Conservation (phyloP, 345 rosid genomes). For the Odontarrhena argentea region DNA sequence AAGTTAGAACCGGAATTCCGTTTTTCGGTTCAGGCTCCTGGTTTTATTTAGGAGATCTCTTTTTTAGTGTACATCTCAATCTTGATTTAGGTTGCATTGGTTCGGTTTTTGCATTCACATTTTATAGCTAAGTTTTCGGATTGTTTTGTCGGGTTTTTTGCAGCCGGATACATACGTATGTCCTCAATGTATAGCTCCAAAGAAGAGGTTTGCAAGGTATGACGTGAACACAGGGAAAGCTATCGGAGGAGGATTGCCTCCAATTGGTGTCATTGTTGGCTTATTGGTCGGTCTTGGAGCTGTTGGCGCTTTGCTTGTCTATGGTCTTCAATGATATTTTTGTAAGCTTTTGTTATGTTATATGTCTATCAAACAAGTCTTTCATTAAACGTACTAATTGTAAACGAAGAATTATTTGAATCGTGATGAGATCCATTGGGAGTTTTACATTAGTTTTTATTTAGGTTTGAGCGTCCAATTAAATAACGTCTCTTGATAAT, state of each 20-base stretch:
- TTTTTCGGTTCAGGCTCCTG: too few species aligned
- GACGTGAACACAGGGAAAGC: slow-evolving; percentile 88
- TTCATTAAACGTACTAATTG: slow-evolving; percentile 17
- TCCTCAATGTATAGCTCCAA: slow-evolving; percentile 92
- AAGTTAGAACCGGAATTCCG: too few species aligned
- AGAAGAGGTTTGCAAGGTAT: slow-evolving; percentile 82
- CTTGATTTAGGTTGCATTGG: not conserved
- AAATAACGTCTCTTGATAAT: too few species aligned
- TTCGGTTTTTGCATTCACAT: not conserved
- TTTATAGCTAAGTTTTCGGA: not conserved
- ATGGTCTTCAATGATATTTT: slow-evolving; percentile 73
- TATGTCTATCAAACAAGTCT: not conserved
- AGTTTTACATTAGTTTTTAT: not conserved
- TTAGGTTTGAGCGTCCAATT: not conserved
- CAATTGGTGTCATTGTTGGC: slow-evolving; percentile 80
- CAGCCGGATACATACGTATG: slow-evolving; percentile 87
- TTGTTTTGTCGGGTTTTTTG: slow-evolving; percentile 11
- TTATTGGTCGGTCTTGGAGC: slow-evolving; percentile 78
- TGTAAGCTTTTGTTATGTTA: not conserved
- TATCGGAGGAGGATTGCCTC: slow-evolving; percentile 93
- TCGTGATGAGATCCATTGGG: not conserved
- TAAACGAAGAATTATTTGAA: slow-evolving; percentile 24
- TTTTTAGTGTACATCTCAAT: too few species aligned
- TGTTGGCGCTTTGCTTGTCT: slow-evolving; percentile 88
- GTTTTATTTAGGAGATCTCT: too few species aligned